phyloP scores from a whole-genome alignment of 345 rosid genomes.

The Eucalyptus pumila region DNA sequence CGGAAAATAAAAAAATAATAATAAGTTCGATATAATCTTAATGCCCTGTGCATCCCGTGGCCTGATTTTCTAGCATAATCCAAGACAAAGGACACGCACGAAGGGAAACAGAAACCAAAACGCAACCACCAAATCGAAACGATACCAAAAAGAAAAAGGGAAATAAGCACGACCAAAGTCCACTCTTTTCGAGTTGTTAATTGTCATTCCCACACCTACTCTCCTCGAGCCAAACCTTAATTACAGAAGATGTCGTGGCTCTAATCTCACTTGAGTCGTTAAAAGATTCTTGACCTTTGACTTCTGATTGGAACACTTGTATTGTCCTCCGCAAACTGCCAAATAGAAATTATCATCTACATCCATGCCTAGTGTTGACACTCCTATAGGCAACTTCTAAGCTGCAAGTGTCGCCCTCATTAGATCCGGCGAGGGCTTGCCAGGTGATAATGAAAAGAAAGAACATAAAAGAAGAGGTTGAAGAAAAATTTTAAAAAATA shows the following conservation, averaged over 20 bases:
- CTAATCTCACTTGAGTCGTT: not conserved
- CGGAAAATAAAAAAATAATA: not conserved
- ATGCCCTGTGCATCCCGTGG: not conserved
- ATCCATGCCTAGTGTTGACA: not conserved
- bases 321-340: not conserved
- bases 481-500: no score
- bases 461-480: no score
- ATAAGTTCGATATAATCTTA: not conserved
- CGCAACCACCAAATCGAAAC: not conserved
- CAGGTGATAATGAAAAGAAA: not conserved
- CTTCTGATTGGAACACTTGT: not conserved
- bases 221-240: not conserved
- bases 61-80: not conserved
- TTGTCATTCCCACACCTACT: not conserved
- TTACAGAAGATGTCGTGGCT: not conserved
- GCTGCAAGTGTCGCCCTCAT: accelerated
- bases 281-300: not conserved
- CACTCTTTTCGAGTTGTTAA: not conserved
- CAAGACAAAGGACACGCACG: not conserved
- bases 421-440: not conserved
- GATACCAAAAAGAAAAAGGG: not conserved
- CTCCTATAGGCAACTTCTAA: not conserved
- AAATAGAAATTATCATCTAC: not conserved
- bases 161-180: not conserved
- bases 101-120: not conserved